These are phyloP conservation scores for Myriosclerotinia duriaeana DNA, from an alignment of 2,329 filamentous ascomycete genomes.

Conservation along the genomic window DNA sequence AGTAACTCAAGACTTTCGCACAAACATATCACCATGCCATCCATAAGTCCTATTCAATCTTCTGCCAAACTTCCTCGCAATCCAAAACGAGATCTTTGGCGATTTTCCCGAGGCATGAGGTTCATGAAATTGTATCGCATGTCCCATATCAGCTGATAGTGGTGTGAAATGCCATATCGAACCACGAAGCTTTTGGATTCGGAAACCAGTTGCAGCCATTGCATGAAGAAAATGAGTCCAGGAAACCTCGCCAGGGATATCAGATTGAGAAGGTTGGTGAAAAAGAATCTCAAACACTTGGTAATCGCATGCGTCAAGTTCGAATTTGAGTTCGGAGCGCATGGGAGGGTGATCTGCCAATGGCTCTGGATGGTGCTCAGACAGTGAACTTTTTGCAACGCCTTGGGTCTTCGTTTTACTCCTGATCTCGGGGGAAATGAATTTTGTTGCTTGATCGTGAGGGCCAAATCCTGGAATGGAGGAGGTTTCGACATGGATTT, in stretches of 20 bases:
- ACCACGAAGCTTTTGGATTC: not conserved
- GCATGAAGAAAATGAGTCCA: not conserved
- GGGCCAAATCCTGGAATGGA: too few species aligned
- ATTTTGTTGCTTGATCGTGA: too few species aligned
- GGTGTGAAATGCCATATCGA: not conserved
- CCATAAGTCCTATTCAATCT: not conserved
- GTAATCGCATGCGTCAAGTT: too few species aligned
- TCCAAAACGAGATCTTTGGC: not conserved
- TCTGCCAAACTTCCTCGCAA: not conserved
- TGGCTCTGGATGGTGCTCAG: too few species aligned
- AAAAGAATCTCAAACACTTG: too few species aligned
- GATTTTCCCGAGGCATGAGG: not conserved
- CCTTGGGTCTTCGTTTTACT: too few species aligned
- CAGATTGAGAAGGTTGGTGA: too few species aligned
- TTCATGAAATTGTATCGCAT: not conserved
- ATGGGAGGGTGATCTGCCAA: too few species aligned
- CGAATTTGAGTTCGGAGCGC: too few species aligned
- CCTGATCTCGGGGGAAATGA: too few species aligned
- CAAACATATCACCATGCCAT: not conserved
- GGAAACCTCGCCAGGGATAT: not conserved
- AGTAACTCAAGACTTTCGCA: not conserved
- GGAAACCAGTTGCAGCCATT: not conserved
- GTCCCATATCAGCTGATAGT: not conserved
- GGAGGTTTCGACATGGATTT: too few species aligned
- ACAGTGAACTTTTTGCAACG: too few species aligned